Evolutionary conservation across 257 asterid genomes (phyloP), one percentile per base, ranked within the genome.

Genomic region (Buddleja alternifolia): DNA sequence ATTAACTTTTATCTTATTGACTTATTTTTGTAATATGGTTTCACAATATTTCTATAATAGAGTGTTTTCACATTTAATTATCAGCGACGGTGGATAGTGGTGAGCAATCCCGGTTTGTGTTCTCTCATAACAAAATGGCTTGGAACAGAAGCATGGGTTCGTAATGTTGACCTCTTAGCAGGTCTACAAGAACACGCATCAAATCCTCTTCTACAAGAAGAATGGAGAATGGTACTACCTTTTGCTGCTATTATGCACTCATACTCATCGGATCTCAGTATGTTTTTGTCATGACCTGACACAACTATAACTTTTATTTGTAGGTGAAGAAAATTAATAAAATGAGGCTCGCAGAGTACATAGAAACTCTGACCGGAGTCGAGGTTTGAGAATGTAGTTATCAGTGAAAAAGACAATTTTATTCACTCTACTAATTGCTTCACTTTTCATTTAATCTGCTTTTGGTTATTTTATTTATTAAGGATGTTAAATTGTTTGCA

Each of bases 31-130:
- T 32, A 34, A 59, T 21, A 23, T 7, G 3, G 34, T n/a, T n/a
- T n/a, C n/a, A n/a, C n/a, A n/a, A n/a, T n/a, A n/a, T n/a, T n/a
- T n/a, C n/a, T n/a, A n/a, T n/a, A n/a, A n/a, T n/a, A n/a, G n/a
- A n/a, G n/a, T n/a, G n/a, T 36, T 34, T 37, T 24, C 17, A 46
- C 15, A 37, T 45, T 50, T 11, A 56, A 36, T 70, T 70, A 12
- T 39, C 80, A 82, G 87, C 81, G 87, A 19, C 81, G 87, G 24
- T 82, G 87, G 87, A 77, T 82, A 55, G 87, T 82, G 70, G 87
- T 82, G 78, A 79, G 87, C 82, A 82, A 82, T 82, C 82, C 87
- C 69, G 73, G 80, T 57, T 53, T 82, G 63, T 73, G 82, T 72
- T 70, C 82, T 25, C 78, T 82, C 72, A 79, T 82, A 66, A 76